Base-by-base conservation (phyloP, 345 rosid genomes). In the Eutrema yunnanense region DNA sequence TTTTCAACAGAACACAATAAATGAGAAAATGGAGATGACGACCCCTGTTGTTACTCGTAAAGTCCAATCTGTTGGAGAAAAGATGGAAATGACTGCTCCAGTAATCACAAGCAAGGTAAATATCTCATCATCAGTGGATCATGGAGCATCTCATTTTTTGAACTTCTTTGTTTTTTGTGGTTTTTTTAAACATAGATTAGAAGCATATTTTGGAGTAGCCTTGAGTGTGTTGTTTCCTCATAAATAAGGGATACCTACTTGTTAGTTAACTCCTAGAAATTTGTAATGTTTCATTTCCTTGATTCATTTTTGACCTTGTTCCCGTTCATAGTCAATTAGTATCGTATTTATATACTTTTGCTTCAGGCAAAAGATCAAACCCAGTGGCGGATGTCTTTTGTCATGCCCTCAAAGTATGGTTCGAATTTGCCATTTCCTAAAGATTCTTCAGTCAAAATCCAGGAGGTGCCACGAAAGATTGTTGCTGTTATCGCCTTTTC, bases 61-160 rank as follows among this genome's bases (percentile, higher is more conserved):
- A 81, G 65, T 72, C 69, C 78, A 79, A 14, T 75, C 92, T 68
- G 85, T 60, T 76, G 98, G 98, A 37, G 82, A 89, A 71, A 87
- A 73, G 71, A 93, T 89, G 97, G 92, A 89, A 57, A 90, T 94
- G 97, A 91, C 98, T 6, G 86, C 92, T 54, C 96, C 98, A 13
- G 97, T 94, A 26, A 85, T 89, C 62, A 86, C 92, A 34, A 94
- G 71, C 75, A 85, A 81, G 97, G 98, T 86, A 68, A 75, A 44
- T 42, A 26, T 40, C 51, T 73, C 12, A 29, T 49, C 29, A 27
- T 48, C 27, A 27, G 16, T 65, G 33, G 34, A 56, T 72, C 56
- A 30, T 16, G 7, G 22, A 74, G 36, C 5, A 8, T 57, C 19
- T 59, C 62, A 6, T 60, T 22, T 19, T 44, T 37, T 4, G 6